Base-by-base conservation (phyloP, 768 basidiomycete genomes). In the Multifurca ochricompacta region DNA sequence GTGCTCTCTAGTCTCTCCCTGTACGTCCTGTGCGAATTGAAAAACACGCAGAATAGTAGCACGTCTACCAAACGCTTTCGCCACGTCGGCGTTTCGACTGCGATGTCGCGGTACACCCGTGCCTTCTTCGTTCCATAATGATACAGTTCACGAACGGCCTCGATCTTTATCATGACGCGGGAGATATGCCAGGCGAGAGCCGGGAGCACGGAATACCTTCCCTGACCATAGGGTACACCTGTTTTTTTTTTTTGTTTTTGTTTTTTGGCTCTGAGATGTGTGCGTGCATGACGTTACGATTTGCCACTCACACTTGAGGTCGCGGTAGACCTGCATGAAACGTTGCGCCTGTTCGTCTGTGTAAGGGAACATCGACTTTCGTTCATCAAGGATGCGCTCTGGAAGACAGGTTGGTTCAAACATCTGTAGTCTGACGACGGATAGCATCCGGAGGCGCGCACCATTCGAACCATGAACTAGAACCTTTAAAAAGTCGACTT, bases 141-240 rank as follows among this genome's bases (percentile, higher is more conserved):
- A 34, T 48, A 54, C 19, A 25, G 34, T 27, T 48, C 53, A 7
- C 53, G 47, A 6, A 54, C 46, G 2, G 23, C 16, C 27, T 48
- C 53, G 34, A 54, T 54, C n/a, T 48, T 42, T 32, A 37, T 28
- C 53, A 54, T 48, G 10, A 54, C 47, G 27, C 47, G 53, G 34
- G 53, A 41, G 19, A 54, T 49, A 41, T 54, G 53, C 53, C 53
- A 54, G 40, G 46, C 46, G 19, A 54, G 25, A 6, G 46, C 47
- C 6, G 53, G 53, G 4, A 54, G 32, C 1, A 54, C 25, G 13
- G 25, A 42, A 25, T 41, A 6, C 21, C 25, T 32, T 2, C 46
- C 46, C 1, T 54, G 31, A 23, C 31, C 23, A 6, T 48, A 48
- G 9, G 46, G 53, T 18, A 41, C 53, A 9, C 14, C 44, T 45